Percentiles rank a stretch among this genome's conserved stretches.
Conservation (phyloP, 768 basidiomycete species). For the Psilocybe sp. region DNA sequence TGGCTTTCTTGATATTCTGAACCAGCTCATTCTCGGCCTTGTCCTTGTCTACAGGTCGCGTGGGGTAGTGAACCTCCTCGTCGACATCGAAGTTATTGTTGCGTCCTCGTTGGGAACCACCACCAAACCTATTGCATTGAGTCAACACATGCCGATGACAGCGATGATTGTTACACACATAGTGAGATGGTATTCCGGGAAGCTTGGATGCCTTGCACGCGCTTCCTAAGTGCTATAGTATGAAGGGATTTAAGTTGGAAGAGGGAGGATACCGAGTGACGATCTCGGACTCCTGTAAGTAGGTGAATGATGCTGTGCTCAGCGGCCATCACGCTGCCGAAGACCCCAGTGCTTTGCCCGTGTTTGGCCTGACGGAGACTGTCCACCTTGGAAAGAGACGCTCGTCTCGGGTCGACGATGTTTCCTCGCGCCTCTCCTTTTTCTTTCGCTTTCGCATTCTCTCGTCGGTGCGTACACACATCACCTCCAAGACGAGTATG, state of each 20-base stretch:
- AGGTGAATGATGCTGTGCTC: too few relatives aligned
- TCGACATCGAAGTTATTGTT: slow-evolving; percentile 62
- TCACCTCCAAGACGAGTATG: slow-evolving; percentile 14
- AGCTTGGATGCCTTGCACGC: neutral
- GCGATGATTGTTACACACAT: slow-evolving; percentile 1
- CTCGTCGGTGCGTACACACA: slow-evolving; percentile 19
- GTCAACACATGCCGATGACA: neutral
- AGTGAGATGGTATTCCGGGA: neutral
- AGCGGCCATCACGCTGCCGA: neutral
- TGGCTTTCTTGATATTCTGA: slow-evolving; percentile 98
- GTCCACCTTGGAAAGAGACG: neutral
- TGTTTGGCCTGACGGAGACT: slow-evolving; percentile 7
- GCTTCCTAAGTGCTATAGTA: neutral
- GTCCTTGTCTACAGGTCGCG: slow-evolving; percentile 97
- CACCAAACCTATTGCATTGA: slow-evolving; percentile 35
- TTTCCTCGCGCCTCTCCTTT: slow-evolving; percentile 13
- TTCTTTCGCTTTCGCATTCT: slow-evolving; percentile 4
- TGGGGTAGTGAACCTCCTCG: slow-evolving; percentile 90
- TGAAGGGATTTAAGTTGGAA: neutral
- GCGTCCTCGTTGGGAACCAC: slow-evolving; percentile 28
- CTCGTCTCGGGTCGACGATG: slow-evolving; percentile 1
- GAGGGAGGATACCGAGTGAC: too few relatives aligned
- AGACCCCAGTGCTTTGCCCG: slow-evolving; percentile 8
- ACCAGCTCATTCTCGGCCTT: slow-evolving; percentile 94
- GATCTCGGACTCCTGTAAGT: too few relatives aligned